A percentile compares a stretch with the other conserved stretches of the same genome.
Evolutionary conservation across 257 asterid genomes (phyloP).

Genomic region (Solanum lignicaule): DNA sequence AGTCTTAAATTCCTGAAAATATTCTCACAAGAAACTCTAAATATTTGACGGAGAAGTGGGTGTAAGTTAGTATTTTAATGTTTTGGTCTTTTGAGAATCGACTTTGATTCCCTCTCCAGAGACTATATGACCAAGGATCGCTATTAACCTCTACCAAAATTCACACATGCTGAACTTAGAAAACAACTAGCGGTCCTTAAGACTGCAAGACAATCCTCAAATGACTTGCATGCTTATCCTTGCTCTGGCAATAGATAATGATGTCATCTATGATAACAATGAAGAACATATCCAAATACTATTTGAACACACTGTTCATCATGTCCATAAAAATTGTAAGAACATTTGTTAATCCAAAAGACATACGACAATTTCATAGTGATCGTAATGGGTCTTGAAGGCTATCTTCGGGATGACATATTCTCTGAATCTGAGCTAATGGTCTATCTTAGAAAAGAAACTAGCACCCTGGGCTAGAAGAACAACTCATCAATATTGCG

Average conservation of each 20-base stretch:
- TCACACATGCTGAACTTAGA: neutral
- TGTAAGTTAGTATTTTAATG: too few species aligned
- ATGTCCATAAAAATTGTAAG: neutral
- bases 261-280: neutral
- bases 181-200: neutral
- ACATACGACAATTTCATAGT: neutral
- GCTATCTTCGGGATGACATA: neutral
- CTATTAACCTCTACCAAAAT: neutral
- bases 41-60: neutral
- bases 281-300: too few species aligned
- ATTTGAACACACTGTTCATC: neutral
- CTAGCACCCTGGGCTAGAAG: neutral
- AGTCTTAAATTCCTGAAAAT: too few species aligned
- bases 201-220: neutral
- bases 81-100: too few species aligned
- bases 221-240: too few species aligned
- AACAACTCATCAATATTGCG: neutral
- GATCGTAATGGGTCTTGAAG: neutral
- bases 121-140: neutral
- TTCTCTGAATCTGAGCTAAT: neutral
- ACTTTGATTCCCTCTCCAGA: neutral
- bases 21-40: too few species aligned
- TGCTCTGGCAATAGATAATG: neutral
- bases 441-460: neutral
- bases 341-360: neutral